These are phyloP conservation scores for Solanum appendiculatum DNA, from an alignment of 257 asterid species.

Conservation along the genomic window DNA sequence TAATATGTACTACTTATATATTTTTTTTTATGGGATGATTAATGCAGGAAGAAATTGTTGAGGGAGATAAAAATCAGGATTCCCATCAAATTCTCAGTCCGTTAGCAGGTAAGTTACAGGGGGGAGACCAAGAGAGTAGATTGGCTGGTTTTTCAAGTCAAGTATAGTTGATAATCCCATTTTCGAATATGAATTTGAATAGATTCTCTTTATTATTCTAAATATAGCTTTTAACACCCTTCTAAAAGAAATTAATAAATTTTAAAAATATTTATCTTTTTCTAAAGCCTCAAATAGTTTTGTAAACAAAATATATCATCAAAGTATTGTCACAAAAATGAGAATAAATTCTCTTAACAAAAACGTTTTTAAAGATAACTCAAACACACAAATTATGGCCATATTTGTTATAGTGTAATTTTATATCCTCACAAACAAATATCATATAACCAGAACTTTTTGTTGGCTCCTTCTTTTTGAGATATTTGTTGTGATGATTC, in stretches of 20 bases:
- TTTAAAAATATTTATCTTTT: background rate
- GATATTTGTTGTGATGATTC: background rate
- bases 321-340: background rate
- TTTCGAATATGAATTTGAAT: no score
- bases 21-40: background rate
- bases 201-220: no score
- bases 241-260: background rate
- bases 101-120: background rate
- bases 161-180: no score
- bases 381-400: background rate
- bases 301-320: background rate
- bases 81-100: background rate
- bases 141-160: no score
- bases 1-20: background rate
- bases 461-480: background rate
- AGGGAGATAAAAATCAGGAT: background rate
- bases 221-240: no score
- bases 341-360: background rate
- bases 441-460: background rate
- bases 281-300: background rate
- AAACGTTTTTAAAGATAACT: background rate
- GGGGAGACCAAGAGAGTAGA: no score
- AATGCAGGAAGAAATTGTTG: background rate
- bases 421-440: background rate
- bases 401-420: background rate